phyloP scores from a whole-genome alignment of 176 grass and related monocot genomes.

The Oryza australiensis region DNA sequence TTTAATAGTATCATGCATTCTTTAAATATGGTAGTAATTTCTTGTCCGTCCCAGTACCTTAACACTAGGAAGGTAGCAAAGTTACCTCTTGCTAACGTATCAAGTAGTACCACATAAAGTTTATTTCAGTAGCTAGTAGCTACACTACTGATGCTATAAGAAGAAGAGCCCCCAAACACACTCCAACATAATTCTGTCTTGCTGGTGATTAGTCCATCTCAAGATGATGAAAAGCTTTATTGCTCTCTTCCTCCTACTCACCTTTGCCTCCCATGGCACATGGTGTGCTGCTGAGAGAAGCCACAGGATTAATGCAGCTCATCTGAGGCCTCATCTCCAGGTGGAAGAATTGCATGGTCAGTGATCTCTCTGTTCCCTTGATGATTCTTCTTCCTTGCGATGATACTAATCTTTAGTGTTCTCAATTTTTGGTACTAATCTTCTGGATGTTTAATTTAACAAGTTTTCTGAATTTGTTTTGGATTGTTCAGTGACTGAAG shows the following conservation, averaged over 20 bases:
- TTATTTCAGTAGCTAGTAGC: no score
- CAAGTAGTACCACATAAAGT: no score
- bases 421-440: neutral
- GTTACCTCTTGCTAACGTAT: no score
- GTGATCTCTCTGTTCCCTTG: neutral
- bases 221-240: slow-evolving; percentile 42
- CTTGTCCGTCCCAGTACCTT: no score
- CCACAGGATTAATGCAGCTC: neutral
- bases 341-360: slow-evolving; percentile 15
- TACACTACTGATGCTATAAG: slow-evolving; percentile 18
- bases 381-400: neutral
- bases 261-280: slow-evolving; percentile 35
- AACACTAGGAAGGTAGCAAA: no score
- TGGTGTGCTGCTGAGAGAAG: slow-evolving; percentile 31
- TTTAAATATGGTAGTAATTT: no score
- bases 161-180: slow-evolving; percentile 20
- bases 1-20: no score
- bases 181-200: slow-evolving; percentile 15
- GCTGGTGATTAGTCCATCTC: slow-evolving; percentile 6
- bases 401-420: neutral
- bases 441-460: neutral
- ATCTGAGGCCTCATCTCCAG: slow-evolving; percentile 24
- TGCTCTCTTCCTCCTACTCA: slow-evolving; percentile 21
- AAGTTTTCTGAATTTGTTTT: neutral
- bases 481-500: neutral